phyloP scores from a whole-genome alignment of 371 early-diverging fungal species.

The Polyrhizophydium stewartii region DNA sequence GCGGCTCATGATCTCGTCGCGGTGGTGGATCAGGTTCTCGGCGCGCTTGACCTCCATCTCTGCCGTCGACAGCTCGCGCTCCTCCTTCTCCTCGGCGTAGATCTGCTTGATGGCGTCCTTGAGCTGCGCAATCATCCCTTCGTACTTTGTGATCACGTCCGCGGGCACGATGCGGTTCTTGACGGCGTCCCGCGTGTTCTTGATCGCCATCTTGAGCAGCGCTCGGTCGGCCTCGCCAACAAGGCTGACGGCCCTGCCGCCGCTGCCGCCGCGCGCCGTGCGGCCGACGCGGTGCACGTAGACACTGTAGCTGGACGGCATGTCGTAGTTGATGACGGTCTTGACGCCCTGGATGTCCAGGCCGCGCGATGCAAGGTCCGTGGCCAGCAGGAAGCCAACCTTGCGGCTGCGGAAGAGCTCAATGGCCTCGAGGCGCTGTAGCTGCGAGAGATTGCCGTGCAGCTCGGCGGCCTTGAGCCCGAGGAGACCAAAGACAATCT shows the following conservation, averaged over 20 bases:
- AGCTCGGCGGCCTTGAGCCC: slow-evolving; percentile 93
- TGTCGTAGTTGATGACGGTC: slow-evolving; percentile 98
- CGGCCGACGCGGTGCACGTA: slow-evolving; percentile 99
- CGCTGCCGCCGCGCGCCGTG: slow-evolving; percentile 95
- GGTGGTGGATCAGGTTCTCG: slow-evolving; percentile 78
- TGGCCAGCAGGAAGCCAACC: slow-evolving; percentile 91
- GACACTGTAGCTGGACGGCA: slow-evolving; percentile 93
- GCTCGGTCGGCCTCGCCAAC: slow-evolving; percentile 91
- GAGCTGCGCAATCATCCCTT: slow-evolving; percentile 59
- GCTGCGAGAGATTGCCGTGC: slow-evolving; percentile 97
- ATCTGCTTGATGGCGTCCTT: slow-evolving; percentile 71
- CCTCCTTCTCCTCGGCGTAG: slow-evolving; percentile 80
- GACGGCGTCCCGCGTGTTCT: slow-evolving; percentile 70
- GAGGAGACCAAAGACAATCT: slow-evolving; percentile 87
- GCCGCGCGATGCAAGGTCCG: slow-evolving; percentile 99
- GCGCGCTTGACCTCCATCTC: slow-evolving; percentile 89
- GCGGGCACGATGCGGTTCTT: slow-evolving; percentile 84
- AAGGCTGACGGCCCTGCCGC: slow-evolving; percentile 84
- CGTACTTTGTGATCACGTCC: slow-evolving; percentile 70
- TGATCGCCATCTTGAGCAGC: slow-evolving; percentile 89
- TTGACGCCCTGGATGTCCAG: slow-evolving; percentile 98
- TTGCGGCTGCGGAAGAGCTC: slow-evolving; percentile 85
- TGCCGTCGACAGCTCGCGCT: slow-evolving; percentile 66
- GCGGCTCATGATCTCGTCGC: slow-evolving; percentile 81
- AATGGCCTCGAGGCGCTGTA: slow-evolving; percentile 84